Conservation (phyloP, 306 rosid species). For the Argentina anserina region DNA sequence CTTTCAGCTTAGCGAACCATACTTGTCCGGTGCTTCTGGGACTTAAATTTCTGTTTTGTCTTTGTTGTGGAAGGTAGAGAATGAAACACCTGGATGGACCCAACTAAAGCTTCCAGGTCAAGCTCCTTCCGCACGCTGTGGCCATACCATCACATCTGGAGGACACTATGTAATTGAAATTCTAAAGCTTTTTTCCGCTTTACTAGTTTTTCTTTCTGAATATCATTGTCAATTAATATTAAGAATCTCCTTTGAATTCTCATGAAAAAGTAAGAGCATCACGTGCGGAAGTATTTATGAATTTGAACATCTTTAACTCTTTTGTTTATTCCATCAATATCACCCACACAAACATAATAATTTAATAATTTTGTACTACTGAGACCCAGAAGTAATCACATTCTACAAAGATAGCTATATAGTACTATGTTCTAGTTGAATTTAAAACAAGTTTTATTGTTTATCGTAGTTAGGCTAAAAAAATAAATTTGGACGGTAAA, state of each 20-base stretch:
- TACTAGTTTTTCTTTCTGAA: neutral
- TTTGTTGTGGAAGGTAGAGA: constrained; percentile 85
- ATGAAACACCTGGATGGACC: constrained; percentile 95
- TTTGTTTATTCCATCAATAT: neutral
- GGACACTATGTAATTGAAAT: constrained; percentile 73
- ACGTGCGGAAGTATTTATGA: neutral
- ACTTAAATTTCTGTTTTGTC: constrained; percentile 24
- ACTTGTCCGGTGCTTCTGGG: too few relatives aligned
- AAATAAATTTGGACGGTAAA: neutral
- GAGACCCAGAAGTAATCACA: neutral
- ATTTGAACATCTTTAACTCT: neutral
- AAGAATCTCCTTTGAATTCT: neutral
- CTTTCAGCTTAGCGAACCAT: too few relatives aligned
- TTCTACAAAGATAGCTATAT: constrained; percentile 5
- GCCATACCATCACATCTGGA: constrained; percentile 80
- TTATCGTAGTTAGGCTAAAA: neutral
- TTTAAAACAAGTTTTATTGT: neutral
- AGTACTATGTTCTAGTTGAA: neutral
- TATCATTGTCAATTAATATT: neutral
- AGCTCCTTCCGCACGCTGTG: constrained; percentile 92
- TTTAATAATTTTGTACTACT: neutral
- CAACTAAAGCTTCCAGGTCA: constrained; percentile 98
- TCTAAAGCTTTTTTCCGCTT: neutral
- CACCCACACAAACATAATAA: neutral
- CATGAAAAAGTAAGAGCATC: too few relatives aligned